A percentile compares a stretch with the other conserved stretches of the same genome.
Conservation (phyloP, 768 basidiomycete genomes). For the Podaxis sp. region DNA sequence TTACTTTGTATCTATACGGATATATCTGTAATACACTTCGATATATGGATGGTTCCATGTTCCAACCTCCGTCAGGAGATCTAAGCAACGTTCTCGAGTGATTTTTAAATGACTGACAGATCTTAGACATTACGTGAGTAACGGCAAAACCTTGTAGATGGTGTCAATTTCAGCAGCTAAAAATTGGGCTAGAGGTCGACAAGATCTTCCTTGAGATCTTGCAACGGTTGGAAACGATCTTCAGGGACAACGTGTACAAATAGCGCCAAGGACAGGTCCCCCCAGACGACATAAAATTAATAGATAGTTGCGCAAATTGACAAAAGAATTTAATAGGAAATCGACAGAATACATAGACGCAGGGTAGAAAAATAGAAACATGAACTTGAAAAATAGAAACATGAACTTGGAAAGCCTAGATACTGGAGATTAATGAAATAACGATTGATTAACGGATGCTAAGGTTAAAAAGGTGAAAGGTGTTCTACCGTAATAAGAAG, state of each 20-base stretch:
- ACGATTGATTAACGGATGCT: constrained; percentile 33
- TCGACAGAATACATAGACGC: constrained; percentile 26
- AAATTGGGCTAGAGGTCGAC: neutral
- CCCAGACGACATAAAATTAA: constrained; percentile 9
- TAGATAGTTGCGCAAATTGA: constrained; percentile 3
- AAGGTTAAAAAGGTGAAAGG: constrained; percentile 29
- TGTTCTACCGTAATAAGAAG: constrained; percentile 38
- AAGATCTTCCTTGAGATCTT: constrained; percentile 13
- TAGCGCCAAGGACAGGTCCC: neutral
- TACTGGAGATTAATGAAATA: constrained; percentile 35
- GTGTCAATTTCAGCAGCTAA: neutral
- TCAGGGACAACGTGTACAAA: constrained; percentile 13
- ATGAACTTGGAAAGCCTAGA: constrained; percentile 33
- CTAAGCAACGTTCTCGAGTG: neutral
- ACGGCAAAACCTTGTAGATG: constrained; percentile 4
- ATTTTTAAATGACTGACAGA: neutral
- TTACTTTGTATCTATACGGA: neutral
- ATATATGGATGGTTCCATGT: neutral
- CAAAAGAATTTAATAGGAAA: constrained; percentile 20
- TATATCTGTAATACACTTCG: neutral
- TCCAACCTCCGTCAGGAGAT: neutral
- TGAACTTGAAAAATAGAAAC: constrained; percentile 24
- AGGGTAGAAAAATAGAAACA: constrained; percentile 23
- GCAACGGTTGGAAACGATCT: neutral
- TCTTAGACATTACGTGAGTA: constrained; percentile 8